Conservation (phyloP, 495 filamentous ascomycete species). For the Penicillium roqueforti region DNA sequence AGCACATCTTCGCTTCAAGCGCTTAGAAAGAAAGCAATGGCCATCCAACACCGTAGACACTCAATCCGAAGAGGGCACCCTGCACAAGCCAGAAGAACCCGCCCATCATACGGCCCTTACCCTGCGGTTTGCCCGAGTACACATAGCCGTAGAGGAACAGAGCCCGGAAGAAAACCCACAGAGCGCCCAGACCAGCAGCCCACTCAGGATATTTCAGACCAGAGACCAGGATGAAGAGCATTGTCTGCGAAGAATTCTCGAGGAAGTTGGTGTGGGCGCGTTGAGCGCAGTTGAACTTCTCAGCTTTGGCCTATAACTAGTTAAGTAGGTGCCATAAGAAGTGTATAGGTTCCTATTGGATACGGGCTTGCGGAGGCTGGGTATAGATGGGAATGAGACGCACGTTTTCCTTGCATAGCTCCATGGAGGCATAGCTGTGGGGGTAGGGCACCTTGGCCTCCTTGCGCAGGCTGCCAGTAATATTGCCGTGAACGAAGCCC, state of each 20-base stretch:
- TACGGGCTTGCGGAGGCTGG: background rate
- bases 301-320: slow-evolving; percentile 31
- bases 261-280: slow-evolving; percentile 68
- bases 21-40: slow-evolving; percentile 27
- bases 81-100: slow-evolving; percentile 39
- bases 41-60: slow-evolving; percentile 39
- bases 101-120: slow-evolving; percentile 44
- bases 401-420: slow-evolving; percentile 53
- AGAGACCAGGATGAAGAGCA: slow-evolving; percentile 55
- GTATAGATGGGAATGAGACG: slow-evolving; percentile 1
- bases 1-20: background rate
- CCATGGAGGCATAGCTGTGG: slow-evolving; percentile 57
- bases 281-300: slow-evolving; percentile 64
- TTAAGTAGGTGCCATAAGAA: background rate
- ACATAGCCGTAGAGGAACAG: slow-evolving; percentile 61
- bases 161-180: slow-evolving; percentile 53
- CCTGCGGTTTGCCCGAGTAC: slow-evolving; percentile 40
- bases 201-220: slow-evolving; percentile 54
- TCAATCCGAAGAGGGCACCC: slow-evolving; percentile 43
- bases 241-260: slow-evolving; percentile 58
- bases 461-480: slow-evolving; percentile 48
- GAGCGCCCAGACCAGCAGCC: slow-evolving; percentile 47
- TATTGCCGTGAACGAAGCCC: slow-evolving; percentile 52
- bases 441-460: slow-evolving; percentile 57
- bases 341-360: background rate